Evolutionary conservation across 331 rosid species (phyloP).

Genomic region (Rhamnella rubrinervis): DNA sequence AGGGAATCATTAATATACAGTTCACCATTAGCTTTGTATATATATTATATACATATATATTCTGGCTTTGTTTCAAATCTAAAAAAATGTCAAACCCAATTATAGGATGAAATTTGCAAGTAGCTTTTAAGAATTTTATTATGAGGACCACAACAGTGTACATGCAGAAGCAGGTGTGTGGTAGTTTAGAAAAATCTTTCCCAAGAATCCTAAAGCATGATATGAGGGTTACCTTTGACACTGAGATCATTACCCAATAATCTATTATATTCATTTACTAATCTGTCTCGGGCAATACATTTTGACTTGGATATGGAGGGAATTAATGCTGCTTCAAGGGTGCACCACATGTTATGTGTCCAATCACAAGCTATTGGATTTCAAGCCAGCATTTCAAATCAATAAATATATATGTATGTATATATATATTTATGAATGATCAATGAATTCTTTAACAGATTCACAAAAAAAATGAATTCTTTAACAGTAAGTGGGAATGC

Average conservation of each 20-base stretch:
- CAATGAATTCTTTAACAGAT: not conserved
- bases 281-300: too few species aligned
- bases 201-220: not conserved
- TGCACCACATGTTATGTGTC: not conserved
- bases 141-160: not conserved
- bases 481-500: too few species aligned
- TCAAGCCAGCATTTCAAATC: not conserved
- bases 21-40: too few species aligned
- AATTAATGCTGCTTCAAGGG: not conserved
- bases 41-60: too few species aligned
- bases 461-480: not conserved
- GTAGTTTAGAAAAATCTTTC: not conserved
- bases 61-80: too few species aligned
- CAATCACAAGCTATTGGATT: not conserved
- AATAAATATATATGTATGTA: too few species aligned
- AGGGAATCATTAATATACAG: too few species aligned
- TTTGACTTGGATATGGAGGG: not conserved
- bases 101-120: not conserved
- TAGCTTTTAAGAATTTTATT: not conserved
- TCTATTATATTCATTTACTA: too few species aligned
- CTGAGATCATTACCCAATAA: too few species aligned
- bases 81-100: too few species aligned
- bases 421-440: too few species aligned
- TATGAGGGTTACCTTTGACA: too few species aligned
- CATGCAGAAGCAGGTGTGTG: not conserved